Base-by-base conservation (phyloP, 2,329 filamentous ascomycete species). In the Neoscytalidium dimidiatum region DNA sequence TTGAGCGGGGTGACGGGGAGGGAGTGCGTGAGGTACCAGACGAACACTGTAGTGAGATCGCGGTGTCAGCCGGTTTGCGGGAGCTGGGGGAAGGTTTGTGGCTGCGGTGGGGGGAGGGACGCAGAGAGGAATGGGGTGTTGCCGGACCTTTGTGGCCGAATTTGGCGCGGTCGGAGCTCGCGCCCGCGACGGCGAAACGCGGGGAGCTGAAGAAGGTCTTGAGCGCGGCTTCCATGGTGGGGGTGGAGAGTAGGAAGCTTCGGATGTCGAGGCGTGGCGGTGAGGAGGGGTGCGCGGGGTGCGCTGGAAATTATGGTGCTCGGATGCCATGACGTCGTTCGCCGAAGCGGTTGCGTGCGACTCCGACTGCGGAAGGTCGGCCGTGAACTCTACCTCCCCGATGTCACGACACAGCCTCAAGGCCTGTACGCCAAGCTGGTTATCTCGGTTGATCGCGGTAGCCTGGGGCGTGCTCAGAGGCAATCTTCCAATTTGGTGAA, bases 141-240 rank as follows among this genome's bases (percentile, higher is more conserved):
- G n/a, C n/a, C n/a, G 65, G 78, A 94, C 93, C 88, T 82, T 92
- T 94, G 78, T 97, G 90, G 26, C 95, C 94, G 74, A 91, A 97
- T 78, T 97, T 97, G 74, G 84, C 82, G 44, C 90, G 83, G 79
- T 96, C 92, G 61, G 91, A 91, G 75, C 90, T 94, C 41, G 94
- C 94, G 71, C 94, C 94, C 21, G 94, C 92, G 29, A 97, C 94
- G 66, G 94, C 94, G 77, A 94, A 97, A 69, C 85, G 83, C 28
- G 90, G 86, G 7, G 90, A 90, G 3, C 87, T 84, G 81, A 97
- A 96, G 84, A 97, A 97, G 13, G 84, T 84, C 68, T 87, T 88
- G 51, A 92, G 88, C 51, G 90, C 86, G 52, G 87, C 83, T 75
- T 93, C 89, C 81, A 91, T 91, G 66, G 66, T 69, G 46, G 11